phyloP scores from a whole-genome alignment of 495 filamentous ascomycete genomes.

The Cladorrhinum samala region DNA sequence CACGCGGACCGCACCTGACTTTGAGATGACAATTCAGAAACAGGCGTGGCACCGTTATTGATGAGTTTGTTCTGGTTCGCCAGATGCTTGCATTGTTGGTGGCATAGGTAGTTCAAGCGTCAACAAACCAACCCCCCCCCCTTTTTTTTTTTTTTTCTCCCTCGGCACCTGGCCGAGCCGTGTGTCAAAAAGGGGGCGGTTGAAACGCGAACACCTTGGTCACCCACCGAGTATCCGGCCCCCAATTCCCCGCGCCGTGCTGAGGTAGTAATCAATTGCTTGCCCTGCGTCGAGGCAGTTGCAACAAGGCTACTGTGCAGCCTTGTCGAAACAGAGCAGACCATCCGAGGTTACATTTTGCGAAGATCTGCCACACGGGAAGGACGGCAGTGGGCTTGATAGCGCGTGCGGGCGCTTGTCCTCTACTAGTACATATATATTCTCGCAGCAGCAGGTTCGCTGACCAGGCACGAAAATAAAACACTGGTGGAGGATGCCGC shows the following conservation, averaged over 20 bases:
- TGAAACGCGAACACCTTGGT: conserved; percentile 10
- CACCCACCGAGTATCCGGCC: conserved; percentile 1
- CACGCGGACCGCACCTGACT: no score
- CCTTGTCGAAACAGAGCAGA: not conserved
- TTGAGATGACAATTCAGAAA: no score
- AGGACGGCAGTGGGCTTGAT: not conserved
- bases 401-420: no score
- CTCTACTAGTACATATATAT: no score
- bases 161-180: conserved; percentile 11
- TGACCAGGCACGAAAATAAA: no score
- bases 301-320: conserved; percentile 2
- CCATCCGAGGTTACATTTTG: not conserved
- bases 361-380: not conserved
- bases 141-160: not conserved
- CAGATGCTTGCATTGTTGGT: no score
- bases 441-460: no score
- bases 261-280: not conserved
- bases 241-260: not conserved
- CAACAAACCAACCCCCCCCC: not conserved
- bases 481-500: no score
- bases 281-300: not conserved
- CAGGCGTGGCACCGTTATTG: no score
- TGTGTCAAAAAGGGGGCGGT: conserved; percentile 11
- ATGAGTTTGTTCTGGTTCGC: no score
- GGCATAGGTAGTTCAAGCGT: no score